Conservation (phyloP, 1,139 yeast genomes). For the Candida sanyaensis region DNA sequence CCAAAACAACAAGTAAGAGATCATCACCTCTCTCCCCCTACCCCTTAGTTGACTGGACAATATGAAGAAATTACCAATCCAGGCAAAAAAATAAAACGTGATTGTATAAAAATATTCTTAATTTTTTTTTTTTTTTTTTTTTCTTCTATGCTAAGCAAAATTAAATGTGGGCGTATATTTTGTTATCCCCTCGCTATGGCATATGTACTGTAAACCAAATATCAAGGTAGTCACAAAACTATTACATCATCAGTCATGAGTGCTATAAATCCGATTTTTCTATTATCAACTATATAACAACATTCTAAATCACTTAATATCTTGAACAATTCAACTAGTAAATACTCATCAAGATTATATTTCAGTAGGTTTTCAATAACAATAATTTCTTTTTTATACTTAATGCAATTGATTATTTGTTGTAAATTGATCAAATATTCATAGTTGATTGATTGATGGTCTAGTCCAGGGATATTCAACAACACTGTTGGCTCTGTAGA, state of each 20-base stretch:
- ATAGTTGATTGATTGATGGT: slow-evolving; percentile 10
- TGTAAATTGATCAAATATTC: slow-evolving; percentile 9
- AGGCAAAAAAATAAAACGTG: too few species aligned
- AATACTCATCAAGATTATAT: slow-evolving; percentile 1
- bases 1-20: too few species aligned
- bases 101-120: too few species aligned
- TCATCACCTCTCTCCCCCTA: too few species aligned
- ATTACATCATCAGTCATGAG: slow-evolving; percentile 9
- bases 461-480: slow-evolving; percentile 1
- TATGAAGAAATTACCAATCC: too few species aligned
- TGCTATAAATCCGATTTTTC: slow-evolving; percentile 9
- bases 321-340: slow-evolving; percentile 8
- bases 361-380: slow-evolving; percentile 10
- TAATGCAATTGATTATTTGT: slow-evolving; percentile 1
- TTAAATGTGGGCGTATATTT: too few species aligned
- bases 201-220: too few species aligned
- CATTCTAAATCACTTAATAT: slow-evolving; percentile 1
- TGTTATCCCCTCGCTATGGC: too few species aligned
- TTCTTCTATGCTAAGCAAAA: too few species aligned
- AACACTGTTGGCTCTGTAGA: slow-evolving; percentile 13
- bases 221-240: background rate
- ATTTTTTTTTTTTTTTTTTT: too few species aligned
- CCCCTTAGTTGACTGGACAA: too few species aligned
- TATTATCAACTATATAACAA: slow-evolving; percentile 8
- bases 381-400: background rate